phyloP scores from a whole-genome alignment of 1,139 yeast genomes.

The Arxiozyma slooffiae region DNA sequence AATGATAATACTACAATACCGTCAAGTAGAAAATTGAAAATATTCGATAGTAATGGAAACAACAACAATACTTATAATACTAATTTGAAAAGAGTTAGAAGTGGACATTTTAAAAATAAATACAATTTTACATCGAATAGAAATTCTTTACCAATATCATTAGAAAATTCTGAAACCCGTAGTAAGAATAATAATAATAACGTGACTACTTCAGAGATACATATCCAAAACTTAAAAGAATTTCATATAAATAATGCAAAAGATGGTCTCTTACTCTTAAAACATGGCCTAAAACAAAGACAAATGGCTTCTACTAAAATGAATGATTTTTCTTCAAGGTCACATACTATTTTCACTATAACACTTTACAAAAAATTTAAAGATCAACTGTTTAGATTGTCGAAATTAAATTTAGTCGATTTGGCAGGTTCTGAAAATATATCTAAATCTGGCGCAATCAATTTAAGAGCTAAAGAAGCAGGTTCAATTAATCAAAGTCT shows the following conservation, averaged over 20 bases:
- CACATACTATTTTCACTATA: constrained; percentile 64
- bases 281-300: constrained; percentile 46
- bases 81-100: constrained; percentile 1
- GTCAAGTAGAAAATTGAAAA: constrained; percentile 36
- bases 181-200: constrained; percentile 10
- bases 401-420: constrained; percentile 69
- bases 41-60: constrained; percentile 49
- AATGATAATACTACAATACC: background rate
- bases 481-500: constrained; percentile 60
- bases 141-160: constrained; percentile 4
- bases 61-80: no score
- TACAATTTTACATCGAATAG: constrained; percentile 2
- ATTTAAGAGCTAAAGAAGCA: constrained; percentile 57
- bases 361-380: constrained; percentile 39
- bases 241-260: constrained; percentile 43
- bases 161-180: background rate
- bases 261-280: constrained; percentile 47
- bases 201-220: constrained; percentile 26
- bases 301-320: constrained; percentile 62
- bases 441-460: constrained; percentile 47
- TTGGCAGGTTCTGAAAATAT: constrained; percentile 72
- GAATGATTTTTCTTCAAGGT: constrained; percentile 61
- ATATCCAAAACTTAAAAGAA: constrained; percentile 50
- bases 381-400: constrained; percentile 34
- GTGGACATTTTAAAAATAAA: background rate